These are phyloP conservation scores for Halophytophthora batemanensis DNA, from an alignment of 352 stramenopile genomes.

Conservation along the genomic window DNA sequence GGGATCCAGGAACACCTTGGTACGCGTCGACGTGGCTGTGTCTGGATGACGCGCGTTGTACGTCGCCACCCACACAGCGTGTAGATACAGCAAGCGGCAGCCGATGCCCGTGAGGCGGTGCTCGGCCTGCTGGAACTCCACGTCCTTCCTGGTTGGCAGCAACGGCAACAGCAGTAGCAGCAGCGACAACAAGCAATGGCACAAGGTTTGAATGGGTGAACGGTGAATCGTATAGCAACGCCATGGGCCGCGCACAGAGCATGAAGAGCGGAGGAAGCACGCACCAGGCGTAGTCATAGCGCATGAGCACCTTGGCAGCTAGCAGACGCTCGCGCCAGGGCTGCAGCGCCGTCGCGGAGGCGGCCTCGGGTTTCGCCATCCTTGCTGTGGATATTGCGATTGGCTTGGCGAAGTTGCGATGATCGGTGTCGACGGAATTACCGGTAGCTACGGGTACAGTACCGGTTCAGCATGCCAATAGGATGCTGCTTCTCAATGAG, in stretches of 20 bases:
- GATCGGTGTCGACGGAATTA: no score
- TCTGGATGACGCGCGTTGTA: conserved; percentile 7
- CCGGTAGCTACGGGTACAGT: no score
- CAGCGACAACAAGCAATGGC: conserved; percentile 9
- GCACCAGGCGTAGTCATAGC: conserved; percentile 85
- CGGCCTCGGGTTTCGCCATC: conserved; percentile 10
- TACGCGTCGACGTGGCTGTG: background rate
- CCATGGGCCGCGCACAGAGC: background rate
- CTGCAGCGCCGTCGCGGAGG: conserved; percentile 23
- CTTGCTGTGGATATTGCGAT: no score
- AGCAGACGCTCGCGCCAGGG: conserved; percentile 49
- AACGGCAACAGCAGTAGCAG: background rate
- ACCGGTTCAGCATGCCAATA: no score
- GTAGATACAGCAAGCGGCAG: conserved; percentile 73
- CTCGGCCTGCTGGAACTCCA: conserved; percentile 50
- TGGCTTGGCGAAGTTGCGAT: no score
- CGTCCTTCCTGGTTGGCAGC: conserved; percentile 41
- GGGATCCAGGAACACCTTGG: conserved; percentile 36
- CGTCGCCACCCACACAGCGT: conserved; percentile 41
- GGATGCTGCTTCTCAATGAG: no score
- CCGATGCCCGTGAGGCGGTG: conserved; percentile 53
- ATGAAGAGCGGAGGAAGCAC: conserved; percentile 3
- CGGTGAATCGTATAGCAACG: no score
- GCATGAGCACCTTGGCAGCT: conserved; percentile 62
- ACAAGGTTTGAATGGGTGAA: no score